Base-by-base conservation (phyloP, 306 rosid species). In the Astragalus membranaceus region DNA sequence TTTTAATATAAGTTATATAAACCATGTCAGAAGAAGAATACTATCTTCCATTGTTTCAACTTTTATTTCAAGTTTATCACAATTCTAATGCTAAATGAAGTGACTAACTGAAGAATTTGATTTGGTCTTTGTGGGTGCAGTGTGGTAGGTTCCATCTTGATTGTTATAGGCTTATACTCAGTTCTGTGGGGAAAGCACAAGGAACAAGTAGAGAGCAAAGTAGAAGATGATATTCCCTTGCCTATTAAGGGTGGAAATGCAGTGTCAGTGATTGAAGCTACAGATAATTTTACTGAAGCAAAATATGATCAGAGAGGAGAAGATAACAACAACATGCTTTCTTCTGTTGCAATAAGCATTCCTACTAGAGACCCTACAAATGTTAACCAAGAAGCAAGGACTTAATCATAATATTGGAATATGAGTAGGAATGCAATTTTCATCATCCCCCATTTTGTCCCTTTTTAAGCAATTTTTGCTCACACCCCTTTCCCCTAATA, bases 101-200 rank as follows among this genome's bases (percentile, higher is more conserved):
- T 58, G 68, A 20, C 67, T 47, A 47, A 71, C 64, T 4, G 10
- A 66, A 72, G 42, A 30, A 23, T 58, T 9, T 17, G 43, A 0
- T 57, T 72, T 14, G 30, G 37, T 36, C 5, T 17, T 58, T 7
- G 56, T 65, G 64, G 8, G 2, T 81, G 88, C 88, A 92, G 92
- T 15, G 86, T 92, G 71, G 57, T 88, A 0, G 91, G 91, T 16
- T 67, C 86, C 7, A 32, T 89, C 16, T 84, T 93, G 82, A 93
- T 93, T 41, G 89, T 86, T 0, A 70, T 83, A 12, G 98, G 96
- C 1, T 83, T 93, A 5, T 90, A 93, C 80, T 78, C 96, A 35
- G 96, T 90, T 14, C 83, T 93, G 0, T 93, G 98, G 98, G 98
- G 96, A 44, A 93, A 93, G 59, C 96, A 88, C 86, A 93, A 82